Percentiles rank a stretch among this genome's conserved stretches.
These are phyloP conservation scores for Ogataea ganodermae DNA, from an alignment of 805 yeast genomes.

Conservation along the genomic window DNA sequence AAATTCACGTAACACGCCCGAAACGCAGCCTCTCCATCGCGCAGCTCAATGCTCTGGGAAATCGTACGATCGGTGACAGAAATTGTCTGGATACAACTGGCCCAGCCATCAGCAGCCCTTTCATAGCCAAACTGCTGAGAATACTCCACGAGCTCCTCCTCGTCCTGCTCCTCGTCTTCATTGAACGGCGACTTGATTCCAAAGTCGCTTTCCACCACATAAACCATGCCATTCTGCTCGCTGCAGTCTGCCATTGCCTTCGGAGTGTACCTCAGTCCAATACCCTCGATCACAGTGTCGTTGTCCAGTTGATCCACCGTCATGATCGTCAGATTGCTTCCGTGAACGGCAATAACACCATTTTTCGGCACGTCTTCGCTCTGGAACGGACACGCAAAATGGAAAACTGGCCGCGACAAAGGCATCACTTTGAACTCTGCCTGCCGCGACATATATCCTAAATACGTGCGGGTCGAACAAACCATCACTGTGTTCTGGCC, in stretches of 20 bases:
- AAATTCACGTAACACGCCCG: constrained; percentile 37
- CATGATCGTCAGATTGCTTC: constrained; percentile 54
- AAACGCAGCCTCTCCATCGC: constrained; percentile 42
- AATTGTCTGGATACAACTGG: constrained; percentile 55
- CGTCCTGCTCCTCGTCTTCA: constrained; percentile 5
- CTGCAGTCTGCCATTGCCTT: constrained; percentile 39
- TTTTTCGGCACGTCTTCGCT: constrained; percentile 60
- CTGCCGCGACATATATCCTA: constrained; percentile 41
- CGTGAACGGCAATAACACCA: constrained; percentile 66
- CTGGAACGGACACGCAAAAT: constrained; percentile 52
- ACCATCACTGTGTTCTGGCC: constrained; percentile 46
- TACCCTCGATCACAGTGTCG: constrained; percentile 38
- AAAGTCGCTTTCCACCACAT: constrained; percentile 49
- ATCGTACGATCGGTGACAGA: constrained; percentile 38
- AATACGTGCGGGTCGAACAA: constrained; percentile 56
- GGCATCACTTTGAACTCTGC: constrained; percentile 48
- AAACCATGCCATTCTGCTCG: constrained; percentile 32
- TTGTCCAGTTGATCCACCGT: constrained; percentile 45
- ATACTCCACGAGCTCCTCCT: constrained; percentile 27
- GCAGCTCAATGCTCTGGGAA: constrained; percentile 46
- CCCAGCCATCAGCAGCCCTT: constrained; percentile 39
- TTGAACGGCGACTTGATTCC: constrained; percentile 37
- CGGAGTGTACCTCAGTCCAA: constrained; percentile 55
- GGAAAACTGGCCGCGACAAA: constrained; percentile 43
- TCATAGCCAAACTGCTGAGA: constrained; percentile 50